Conservation (phyloP, 305 asterid species). For the Solanum hybrid region DNA sequence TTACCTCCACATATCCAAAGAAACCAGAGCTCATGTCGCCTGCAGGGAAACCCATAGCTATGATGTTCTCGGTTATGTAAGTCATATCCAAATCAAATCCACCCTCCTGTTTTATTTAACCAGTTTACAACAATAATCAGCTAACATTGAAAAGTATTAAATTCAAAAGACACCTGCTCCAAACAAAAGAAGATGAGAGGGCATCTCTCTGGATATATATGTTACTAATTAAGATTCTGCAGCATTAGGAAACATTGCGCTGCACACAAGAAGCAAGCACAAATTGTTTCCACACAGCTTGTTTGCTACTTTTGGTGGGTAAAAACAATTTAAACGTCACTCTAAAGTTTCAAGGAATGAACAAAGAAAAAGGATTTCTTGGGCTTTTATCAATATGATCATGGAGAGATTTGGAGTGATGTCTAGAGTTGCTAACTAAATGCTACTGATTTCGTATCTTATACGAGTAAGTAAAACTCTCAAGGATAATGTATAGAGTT, state of each 20-base stretch:
- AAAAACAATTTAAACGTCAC: neutral
- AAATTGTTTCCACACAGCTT: neutral
- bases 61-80: constrained; percentile 86
- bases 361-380: neutral
- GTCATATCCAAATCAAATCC: constrained; percentile 99
- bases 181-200: neutral
- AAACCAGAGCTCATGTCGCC: constrained; percentile 97
- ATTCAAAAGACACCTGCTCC: neutral
- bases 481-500: neutral
- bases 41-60: constrained; percentile 99
- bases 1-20: constrained; percentile 95
- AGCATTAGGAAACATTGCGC: neutral
- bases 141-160: neutral
- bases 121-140: neutral
- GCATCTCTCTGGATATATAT: neutral
- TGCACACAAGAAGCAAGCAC: neutral
- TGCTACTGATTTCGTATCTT: neutral
- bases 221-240: neutral
- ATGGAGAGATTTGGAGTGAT: neutral
- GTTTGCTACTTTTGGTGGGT: neutral
- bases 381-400: neutral
- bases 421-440: neutral
- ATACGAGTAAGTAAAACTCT: neutral
- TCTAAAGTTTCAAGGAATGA: neutral
- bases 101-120: constrained; percentile 52